phyloP scores from a whole-genome alignment of 192 early-diverging fungal genomes.

The Gonapodya prolifera region DNA sequence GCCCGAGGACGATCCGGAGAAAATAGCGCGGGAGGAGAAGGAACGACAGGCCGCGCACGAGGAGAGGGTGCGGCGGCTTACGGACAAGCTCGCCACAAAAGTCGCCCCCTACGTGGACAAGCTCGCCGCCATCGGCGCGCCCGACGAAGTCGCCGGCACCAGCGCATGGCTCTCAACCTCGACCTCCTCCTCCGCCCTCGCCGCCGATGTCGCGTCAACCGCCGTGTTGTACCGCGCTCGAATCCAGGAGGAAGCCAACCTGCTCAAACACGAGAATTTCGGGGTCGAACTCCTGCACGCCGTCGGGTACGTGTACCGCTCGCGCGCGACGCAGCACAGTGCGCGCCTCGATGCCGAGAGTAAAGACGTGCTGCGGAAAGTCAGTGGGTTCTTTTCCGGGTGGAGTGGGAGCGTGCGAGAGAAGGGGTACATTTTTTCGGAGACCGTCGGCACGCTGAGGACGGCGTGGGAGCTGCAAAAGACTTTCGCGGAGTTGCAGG shows the following conservation, averaged over 20 bases:
- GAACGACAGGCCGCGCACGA: conserved; percentile 30
- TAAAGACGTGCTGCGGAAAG: conserved; percentile 31
- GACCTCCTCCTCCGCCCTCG: too few relatives aligned
- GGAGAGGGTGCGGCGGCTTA: conserved; percentile 44
- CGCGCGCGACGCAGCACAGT: conserved; percentile 77
- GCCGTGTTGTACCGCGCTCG: conserved; percentile 55
- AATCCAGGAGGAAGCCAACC: conserved; percentile 68
- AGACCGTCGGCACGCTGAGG: conserved; percentile 82
- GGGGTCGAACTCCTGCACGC: conserved; percentile 88
- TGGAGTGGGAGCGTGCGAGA: conserved; percentile 49
- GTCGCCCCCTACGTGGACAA: conserved; percentile 44
- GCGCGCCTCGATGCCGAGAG: conserved; percentile 42
- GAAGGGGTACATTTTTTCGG: conserved; percentile 80
- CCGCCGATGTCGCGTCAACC: too few relatives aligned
- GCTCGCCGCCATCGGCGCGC: too few relatives aligned
- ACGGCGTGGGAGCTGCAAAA: conserved; percentile 88
- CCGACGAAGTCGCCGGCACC: too few relatives aligned
- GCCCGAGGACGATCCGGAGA: conserved; percentile 36
- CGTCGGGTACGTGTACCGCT: conserved; percentile 80
- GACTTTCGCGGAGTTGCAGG: conserved; percentile 76
- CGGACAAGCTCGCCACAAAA: conserved; percentile 31
- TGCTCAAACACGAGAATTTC: conserved; percentile 77
- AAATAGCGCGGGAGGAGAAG: too few relatives aligned
- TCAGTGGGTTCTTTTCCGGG: conserved; percentile 28
- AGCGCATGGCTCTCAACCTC: too few relatives aligned